Conservation (phyloP, 2,329 filamentous ascomycete species). For the Massarina eburnea region DNA sequence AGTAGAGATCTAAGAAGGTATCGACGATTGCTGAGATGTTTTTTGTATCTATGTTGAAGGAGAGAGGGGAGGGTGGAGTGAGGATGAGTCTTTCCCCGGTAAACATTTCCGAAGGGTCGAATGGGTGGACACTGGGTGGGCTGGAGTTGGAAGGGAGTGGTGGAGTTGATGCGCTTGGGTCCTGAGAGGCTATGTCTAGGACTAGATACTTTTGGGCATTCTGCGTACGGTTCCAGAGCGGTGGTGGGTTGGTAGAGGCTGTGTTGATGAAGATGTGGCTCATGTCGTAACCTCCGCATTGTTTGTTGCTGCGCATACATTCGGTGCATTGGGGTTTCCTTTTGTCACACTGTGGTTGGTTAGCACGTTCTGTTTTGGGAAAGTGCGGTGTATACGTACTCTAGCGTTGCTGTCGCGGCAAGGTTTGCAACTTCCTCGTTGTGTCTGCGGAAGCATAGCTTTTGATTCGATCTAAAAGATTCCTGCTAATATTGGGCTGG, state of each 20-base stretch:
- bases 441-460: conserved; percentile 14
- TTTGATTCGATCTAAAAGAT: not conserved
- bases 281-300: conserved; percentile 23
- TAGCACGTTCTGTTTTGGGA: conserved; percentile 1
- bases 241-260: conserved; percentile 16
- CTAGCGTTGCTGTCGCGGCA: conserved; percentile 15
- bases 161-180: conserved; percentile 3
- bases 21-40: conserved; percentile 13
- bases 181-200: conserved; percentile 20
- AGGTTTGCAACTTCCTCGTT: conserved; percentile 16
- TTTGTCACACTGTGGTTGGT: conserved; percentile 20
- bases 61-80: not conserved
- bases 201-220: conserved; percentile 24
- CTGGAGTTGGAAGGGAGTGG: not conserved
- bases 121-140: not conserved
- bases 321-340: conserved; percentile 21
- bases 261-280: conserved; percentile 25
- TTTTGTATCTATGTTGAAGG: conserved; percentile 6
- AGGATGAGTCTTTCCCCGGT: conserved; percentile 5
- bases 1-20: conserved; percentile 21
- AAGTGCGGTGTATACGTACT: conserved; percentile 4
- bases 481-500: not conserved
- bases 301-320: conserved; percentile 17
- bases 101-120: conserved; percentile 2
- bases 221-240: conserved; percentile 20